These are phyloP conservation scores for Coprinopsis strossmayeri DNA, from an alignment of 768 basidiomycete genomes.

Conservation along the genomic window DNA sequence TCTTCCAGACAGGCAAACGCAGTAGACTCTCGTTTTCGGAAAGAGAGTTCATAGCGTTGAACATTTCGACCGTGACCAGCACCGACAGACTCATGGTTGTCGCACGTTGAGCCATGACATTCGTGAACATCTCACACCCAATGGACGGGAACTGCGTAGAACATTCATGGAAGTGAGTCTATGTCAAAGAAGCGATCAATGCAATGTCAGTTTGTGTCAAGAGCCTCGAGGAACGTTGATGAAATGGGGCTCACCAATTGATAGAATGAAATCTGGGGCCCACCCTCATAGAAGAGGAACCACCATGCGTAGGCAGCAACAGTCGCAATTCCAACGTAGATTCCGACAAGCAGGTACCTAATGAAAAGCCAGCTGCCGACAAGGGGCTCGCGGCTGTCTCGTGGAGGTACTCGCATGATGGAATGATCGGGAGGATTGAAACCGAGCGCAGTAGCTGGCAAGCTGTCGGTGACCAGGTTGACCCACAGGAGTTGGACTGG, in stretches of 20 bases:
- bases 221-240: too few species aligned
- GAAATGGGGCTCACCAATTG: slow-evolving; percentile 56
- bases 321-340: slow-evolving; percentile 91
- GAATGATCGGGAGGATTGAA: slow-evolving; percentile 97
- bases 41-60: slow-evolving; percentile 96
- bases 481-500: slow-evolving; percentile 98
- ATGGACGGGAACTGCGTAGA: slow-evolving; percentile 76
- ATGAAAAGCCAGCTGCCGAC: slow-evolving; percentile 93
- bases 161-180: slow-evolving; percentile 98
- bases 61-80: slow-evolving; percentile 94
- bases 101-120: slow-evolving; percentile 76
- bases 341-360: slow-evolving; percentile 89
- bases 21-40: slow-evolving; percentile 95
- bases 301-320: slow-evolving; percentile 99
- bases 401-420: slow-evolving; percentile 93
- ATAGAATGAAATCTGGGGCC: slow-evolving; percentile 89
- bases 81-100: slow-evolving; percentile 97
- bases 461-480: slow-evolving; percentile 93
- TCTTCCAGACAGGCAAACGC: slow-evolving; percentile 88
- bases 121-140: slow-evolving; percentile 94
- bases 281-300: slow-evolving; percentile 88
- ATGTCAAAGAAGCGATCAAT: background rate
- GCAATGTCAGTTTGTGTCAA: too few species aligned
- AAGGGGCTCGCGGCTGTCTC: slow-evolving; percentile 85
- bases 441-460: slow-evolving; percentile 94